phyloP scores from a whole-genome alignment of 78 protist genomes.

The Dictyostelium brefeldianum region DNA sequence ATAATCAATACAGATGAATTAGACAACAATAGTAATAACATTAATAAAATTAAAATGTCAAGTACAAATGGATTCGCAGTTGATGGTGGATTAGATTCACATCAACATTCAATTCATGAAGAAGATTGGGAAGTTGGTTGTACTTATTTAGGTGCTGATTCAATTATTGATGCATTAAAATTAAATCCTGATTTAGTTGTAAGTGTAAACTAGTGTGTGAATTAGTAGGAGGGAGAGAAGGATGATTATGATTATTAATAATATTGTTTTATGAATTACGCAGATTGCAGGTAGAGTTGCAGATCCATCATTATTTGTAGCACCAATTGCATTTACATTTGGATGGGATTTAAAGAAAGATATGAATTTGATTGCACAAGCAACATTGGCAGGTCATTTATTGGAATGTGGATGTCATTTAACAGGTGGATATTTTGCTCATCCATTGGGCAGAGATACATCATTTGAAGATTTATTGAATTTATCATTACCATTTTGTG shows the following conservation, averaged over 20 bases:
- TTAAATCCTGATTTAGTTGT: slow-evolving; percentile 62
- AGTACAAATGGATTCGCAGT: slow-evolving; percentile 67
- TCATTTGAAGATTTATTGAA: slow-evolving; percentile 19
- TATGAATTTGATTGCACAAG: slow-evolving; percentile 67
- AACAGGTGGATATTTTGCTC: slow-evolving; percentile 79
- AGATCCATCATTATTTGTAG: slow-evolving; percentile 75
- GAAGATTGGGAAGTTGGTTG: slow-evolving; percentile 82
- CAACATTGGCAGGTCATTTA: slow-evolving; percentile 72
- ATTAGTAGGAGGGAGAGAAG: background rate
- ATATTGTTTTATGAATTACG: background rate
- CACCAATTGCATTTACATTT: slow-evolving; percentile 69
- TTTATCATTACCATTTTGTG: slow-evolving; percentile 69
- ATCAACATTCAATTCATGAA: background rate
- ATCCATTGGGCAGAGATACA: slow-evolving; percentile 60
- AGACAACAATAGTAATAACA: background rate
- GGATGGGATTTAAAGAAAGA: slow-evolving; percentile 73
- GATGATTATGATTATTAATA: background rate
- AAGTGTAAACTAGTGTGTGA: no score
- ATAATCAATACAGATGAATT: background rate
- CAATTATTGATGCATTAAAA: slow-evolving; percentile 69
- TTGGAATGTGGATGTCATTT: slow-evolving; percentile 79
- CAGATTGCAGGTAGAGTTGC: slow-evolving; percentile 80
- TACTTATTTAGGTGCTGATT: slow-evolving; percentile 75
- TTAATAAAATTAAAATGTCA: slow-evolving; percentile 22
- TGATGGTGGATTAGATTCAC: slow-evolving; percentile 15